These are phyloP conservation scores for Trypanosoma melophagium DNA, from an alignment of 208 protist species.

Conservation along the genomic window DNA sequence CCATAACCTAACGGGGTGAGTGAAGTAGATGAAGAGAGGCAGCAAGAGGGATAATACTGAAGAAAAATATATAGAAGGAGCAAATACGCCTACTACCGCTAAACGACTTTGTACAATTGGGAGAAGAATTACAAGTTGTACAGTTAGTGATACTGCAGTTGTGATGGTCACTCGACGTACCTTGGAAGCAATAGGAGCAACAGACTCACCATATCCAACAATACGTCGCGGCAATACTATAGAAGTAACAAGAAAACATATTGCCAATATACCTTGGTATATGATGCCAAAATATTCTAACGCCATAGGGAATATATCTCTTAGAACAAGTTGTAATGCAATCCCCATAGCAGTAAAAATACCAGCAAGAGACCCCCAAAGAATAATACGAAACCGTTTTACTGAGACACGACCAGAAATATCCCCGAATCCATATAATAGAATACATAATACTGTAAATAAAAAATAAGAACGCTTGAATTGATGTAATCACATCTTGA, in stretches of 20 bases:
- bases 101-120: conserved; percentile 9
- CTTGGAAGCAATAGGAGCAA: conserved; percentile 2
- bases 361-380: not conserved
- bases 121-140: conserved; percentile 2
- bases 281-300: not conserved
- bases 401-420: not conserved
- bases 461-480: conserved; percentile 1
- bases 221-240: conserved; percentile 4
- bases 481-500: conserved; percentile 1
- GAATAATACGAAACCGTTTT: conserved; percentile 4
- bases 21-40: conserved; percentile 15
- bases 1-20: not conserved
- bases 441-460: conserved; percentile 8
- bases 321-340: not conserved
- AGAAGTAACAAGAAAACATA: conserved; percentile 1
- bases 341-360: not conserved
- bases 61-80: conserved; percentile 12
- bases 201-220: conserved; percentile 6
- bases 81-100: not conserved
- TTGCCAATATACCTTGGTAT: not conserved
- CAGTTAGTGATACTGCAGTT: conserved; percentile 6
- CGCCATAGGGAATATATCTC: not conserved
- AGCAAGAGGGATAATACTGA: conserved; percentile 10
- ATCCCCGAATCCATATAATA: not conserved
- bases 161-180: conserved; percentile 8